A percentile compares a stretch with the other conserved stretches of the same genome.
These are phyloP conservation scores for Lasiodiplodia citricola DNA, from an alignment of 2,329 filamentous ascomycete species.

Conservation along the genomic window DNA sequence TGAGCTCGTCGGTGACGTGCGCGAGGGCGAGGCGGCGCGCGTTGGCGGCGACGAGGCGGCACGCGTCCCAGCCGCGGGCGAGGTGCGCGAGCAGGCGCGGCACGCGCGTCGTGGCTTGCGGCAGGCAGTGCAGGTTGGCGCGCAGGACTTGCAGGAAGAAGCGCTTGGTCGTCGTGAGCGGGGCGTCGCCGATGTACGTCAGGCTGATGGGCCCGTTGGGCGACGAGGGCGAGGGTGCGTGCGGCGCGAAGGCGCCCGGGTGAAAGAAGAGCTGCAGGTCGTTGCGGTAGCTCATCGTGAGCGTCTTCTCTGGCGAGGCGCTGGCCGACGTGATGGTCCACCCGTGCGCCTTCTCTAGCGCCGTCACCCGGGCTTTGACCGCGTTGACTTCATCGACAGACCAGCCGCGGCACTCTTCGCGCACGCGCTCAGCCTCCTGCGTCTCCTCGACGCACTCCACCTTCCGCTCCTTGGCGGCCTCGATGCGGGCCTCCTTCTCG, in stretches of 20 bases:
- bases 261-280: slow-evolving; percentile 78
- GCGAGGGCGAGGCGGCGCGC: slow-evolving; percentile 66
- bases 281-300: slow-evolving; percentile 76
- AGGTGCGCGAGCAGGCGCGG: slow-evolving; percentile 65
- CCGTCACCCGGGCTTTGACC: slow-evolving; percentile 73
- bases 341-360: slow-evolving; percentile 68
- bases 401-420: slow-evolving; percentile 90
- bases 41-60: slow-evolving; percentile 63
- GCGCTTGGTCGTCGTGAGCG: slow-evolving; percentile 69
- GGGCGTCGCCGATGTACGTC: slow-evolving; percentile 69
- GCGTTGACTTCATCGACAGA: slow-evolving; percentile 78
- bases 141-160: slow-evolving; percentile 78
- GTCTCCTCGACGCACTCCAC: slow-evolving; percentile 75
- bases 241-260: slow-evolving; percentile 61
- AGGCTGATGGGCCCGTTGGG: slow-evolving; percentile 67
- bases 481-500: slow-evolving; percentile 69
- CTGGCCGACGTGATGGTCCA: slow-evolving; percentile 74
- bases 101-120: slow-evolving; percentile 63
- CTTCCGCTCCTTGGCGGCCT: slow-evolving; percentile 69
- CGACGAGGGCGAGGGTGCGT: slow-evolving; percentile 34
- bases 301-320: slow-evolving; percentile 50
- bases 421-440: slow-evolving; percentile 77
- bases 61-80: slow-evolving; percentile 69
- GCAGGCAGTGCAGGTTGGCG: slow-evolving; percentile 67
- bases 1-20: slow-evolving; percentile 68